Evolutionary conservation across 805 yeast species (phyloP), one percentile per base, ranked within the genome.

Genomic region (Candida manassasensis): DNA sequence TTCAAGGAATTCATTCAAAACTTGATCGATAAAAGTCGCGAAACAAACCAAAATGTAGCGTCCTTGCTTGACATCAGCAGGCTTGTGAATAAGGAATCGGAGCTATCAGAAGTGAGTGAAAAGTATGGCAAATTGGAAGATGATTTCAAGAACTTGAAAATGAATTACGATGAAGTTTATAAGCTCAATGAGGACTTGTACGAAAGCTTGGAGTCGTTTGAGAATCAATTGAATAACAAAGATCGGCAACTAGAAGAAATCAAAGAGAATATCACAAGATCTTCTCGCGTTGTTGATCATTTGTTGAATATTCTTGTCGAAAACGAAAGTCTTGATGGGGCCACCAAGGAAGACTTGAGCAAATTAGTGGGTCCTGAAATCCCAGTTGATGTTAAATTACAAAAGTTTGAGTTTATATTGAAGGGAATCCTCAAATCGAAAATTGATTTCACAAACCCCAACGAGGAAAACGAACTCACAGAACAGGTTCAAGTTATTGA

Each of bases 1-100:
- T 61, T 64, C 52, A 62, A 61, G 42, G 60, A 61, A 37, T 65
- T 66, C 34, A 45, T 67, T 3, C 71, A 64, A 32, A 59, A 57
- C 31, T 34, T 67, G 7, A 57, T 65, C 2, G 61, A 52, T 34
- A 50, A 48, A 30, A 38, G 39, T 12, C 16, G 26, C 11, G 26
- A 33, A n/a, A 15, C 21, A 18, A 15, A 29, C 8, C 15, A 26
- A 18, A 21, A 34, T 31, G 21, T 15, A 14, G 19, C 27, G 7
- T 21, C 29, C 27, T 27, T 22, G 17, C 16, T 41, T 13, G 36
- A 34, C 19, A 28, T 41, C 11, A 29, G 33, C 13, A 30, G 14
- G 9, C 25, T 30, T 30, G 26, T 14, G 6, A 14, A 5, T n/a
- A 19, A 21, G 18, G 21, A 30, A n/a, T 13, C 33, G 6, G 33